Evolutionary conservation across 768 basidiomycete species (phyloP).

Genomic region (Lyophyllum decastes): DNA sequence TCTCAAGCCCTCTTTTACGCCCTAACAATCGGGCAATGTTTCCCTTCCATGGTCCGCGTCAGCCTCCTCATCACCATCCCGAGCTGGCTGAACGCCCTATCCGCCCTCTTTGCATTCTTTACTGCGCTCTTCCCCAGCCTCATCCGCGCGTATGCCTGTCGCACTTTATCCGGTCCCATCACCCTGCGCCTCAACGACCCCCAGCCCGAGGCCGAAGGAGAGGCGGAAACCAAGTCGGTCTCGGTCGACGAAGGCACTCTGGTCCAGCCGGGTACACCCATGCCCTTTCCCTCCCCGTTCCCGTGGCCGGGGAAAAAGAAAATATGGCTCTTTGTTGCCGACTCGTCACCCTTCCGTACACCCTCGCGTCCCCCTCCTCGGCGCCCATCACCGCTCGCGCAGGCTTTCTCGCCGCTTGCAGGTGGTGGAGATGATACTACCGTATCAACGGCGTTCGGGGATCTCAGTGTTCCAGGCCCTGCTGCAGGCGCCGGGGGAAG

Average conservation of each 20-base stretch:
- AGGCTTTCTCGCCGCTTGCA: background rate
- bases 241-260: constrained; percentile 5
- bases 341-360: background rate
- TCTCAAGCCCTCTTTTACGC: background rate
- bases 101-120: constrained; percentile 6
- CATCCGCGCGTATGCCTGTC: background rate
- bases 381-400: background rate
- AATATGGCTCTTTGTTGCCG: constrained; percentile 2
- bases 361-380: background rate
- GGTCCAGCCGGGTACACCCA: background rate
- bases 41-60: constrained; percentile 2
- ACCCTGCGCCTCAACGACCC: background rate
- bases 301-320: constrained; percentile 9
- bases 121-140: constrained; percentile 1
- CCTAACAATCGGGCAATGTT: background rate
- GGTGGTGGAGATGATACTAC: background rate
- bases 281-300: background rate
- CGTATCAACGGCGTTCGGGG: background rate
- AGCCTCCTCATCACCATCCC: background rate
- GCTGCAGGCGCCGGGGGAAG: background rate
- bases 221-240: background rate
- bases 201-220: too few species aligned
- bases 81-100: constrained; percentile 3
- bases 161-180: background rate
- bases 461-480: background rate